Conservation (phyloP, 73 alveolate genomes). For the Paraurostyla sp. region DNA sequence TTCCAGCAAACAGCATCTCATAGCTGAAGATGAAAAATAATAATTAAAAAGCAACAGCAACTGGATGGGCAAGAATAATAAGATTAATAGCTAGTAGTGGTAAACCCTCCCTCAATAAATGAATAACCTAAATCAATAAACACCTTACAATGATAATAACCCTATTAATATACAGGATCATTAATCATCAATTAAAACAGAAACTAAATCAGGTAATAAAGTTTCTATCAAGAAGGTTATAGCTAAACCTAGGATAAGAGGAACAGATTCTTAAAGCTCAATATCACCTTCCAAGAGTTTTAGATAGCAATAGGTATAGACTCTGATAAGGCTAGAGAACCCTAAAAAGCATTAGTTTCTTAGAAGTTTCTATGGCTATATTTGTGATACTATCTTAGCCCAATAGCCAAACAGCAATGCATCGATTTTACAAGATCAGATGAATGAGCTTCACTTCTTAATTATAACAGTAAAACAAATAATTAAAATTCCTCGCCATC, state of each 20-base stretch:
- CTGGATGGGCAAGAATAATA: background rate
- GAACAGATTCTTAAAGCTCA: conserved; percentile 3
- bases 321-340: background rate
- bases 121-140: background rate
- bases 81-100: background rate
- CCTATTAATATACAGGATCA: background rate
- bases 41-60: background rate
- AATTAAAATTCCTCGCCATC: conserved; percentile 25
- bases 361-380: background rate
- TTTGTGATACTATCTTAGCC: no score
- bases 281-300: background rate
- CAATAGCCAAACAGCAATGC: background rate
- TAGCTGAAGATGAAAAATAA: no score
- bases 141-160: background rate
- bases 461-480: background rate
- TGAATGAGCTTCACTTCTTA: conserved; percentile 3
- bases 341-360: background rate
- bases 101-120: background rate
- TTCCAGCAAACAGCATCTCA: no score
- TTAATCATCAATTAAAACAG: background rate
- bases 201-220: background rate
- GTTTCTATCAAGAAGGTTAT: background rate
- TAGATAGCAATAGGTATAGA: background rate
- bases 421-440: background rate
- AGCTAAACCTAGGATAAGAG: background rate